Evolutionary conservation across 192 early-diverging fungal genomes (phyloP).

Genomic region (Dissophora ornata): DNA sequence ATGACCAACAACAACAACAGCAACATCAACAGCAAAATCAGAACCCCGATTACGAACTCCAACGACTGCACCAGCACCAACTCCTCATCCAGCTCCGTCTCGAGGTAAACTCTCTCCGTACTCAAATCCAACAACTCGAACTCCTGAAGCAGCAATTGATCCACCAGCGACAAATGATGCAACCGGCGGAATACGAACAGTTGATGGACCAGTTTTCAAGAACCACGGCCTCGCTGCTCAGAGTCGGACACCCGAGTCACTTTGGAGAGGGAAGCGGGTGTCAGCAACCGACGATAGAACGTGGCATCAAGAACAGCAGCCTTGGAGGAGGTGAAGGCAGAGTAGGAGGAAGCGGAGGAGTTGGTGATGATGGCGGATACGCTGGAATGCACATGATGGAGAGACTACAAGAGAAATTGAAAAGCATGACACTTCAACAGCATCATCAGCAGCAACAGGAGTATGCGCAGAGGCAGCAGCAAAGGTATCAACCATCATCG

Average conservation of each 20-base stretch:
- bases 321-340: conserved; percentile 7
- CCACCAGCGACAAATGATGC: conserved; percentile 27
- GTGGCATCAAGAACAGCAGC: not conserved
- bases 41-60: conserved; percentile 27
- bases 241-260: conserved; percentile 19
- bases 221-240: conserved; percentile 26
- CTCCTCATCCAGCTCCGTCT: conserved; percentile 43
- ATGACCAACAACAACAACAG: not conserved
- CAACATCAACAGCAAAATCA: not conserved
- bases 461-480: conserved; percentile 15
- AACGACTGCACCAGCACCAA: conserved; percentile 37
- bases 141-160: conserved; percentile 37
- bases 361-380: not conserved
- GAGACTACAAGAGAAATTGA: conserved; percentile 23
- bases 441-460: conserved; percentile 17
- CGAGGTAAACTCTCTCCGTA: conserved; percentile 31
- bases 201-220: conserved; percentile 45
- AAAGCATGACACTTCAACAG: conserved; percentile 33
- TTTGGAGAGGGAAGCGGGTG: conserved; percentile 1
- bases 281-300: not conserved
- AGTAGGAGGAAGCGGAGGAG: too few species aligned
- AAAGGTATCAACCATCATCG: not conserved
- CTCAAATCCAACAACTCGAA: conserved; percentile 40
- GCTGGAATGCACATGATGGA: conserved; percentile 37
- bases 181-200: conserved; percentile 29